Percentiles rank a stretch among this genome's conserved stretches.
Evolutionary conservation across 2,329 filamentous ascomycete species (phyloP).

Genomic region (Berkeleyomyces rouxiae): DNA sequence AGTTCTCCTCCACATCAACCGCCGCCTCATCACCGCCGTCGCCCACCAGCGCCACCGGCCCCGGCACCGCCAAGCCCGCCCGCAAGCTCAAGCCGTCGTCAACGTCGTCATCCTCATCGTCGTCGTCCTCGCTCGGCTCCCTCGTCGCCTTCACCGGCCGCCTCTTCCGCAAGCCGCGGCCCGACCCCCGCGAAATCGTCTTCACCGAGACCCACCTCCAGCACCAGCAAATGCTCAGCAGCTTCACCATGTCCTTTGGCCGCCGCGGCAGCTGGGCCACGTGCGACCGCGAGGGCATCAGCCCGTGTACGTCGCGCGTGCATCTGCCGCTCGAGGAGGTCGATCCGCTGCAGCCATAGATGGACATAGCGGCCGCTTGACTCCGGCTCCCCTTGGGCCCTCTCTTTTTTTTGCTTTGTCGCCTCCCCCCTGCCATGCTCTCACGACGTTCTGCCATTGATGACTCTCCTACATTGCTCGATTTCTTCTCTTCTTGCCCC

Average conservation of each 20-base stretch:
- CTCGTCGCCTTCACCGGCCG: constrained; percentile 4
- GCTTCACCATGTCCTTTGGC: constrained; percentile 32
- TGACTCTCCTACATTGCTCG: not conserved
- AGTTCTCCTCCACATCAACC: constrained; percentile 7
- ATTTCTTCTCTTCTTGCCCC: not conserved
- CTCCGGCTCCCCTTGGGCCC: not conserved
- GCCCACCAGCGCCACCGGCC: not conserved
- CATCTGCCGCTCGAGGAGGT: not conserved
- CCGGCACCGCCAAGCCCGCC: not conserved
- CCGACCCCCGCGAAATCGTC: constrained; percentile 29
- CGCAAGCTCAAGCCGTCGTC: constrained; percentile 1
- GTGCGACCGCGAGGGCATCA: constrained; percentile 9
- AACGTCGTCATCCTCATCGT: not conserved
- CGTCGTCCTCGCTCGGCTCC: constrained; percentile 4
- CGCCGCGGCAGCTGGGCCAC: constrained; percentile 17
- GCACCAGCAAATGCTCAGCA: constrained; percentile 30
- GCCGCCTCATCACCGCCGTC: not conserved
- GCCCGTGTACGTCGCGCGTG: constrained; percentile 11
- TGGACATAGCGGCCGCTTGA: not conserved
- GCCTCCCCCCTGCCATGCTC: not conserved
- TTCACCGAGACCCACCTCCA: constrained; percentile 29
- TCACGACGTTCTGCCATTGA: not conserved
- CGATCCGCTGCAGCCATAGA: not conserved
- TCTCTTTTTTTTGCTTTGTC: not conserved
- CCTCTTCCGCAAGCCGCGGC: constrained; percentile 6